Base-by-base conservation (phyloP, 2,329 filamentous ascomycete genomes). In the Beauveria pseudobassiana region DNA sequence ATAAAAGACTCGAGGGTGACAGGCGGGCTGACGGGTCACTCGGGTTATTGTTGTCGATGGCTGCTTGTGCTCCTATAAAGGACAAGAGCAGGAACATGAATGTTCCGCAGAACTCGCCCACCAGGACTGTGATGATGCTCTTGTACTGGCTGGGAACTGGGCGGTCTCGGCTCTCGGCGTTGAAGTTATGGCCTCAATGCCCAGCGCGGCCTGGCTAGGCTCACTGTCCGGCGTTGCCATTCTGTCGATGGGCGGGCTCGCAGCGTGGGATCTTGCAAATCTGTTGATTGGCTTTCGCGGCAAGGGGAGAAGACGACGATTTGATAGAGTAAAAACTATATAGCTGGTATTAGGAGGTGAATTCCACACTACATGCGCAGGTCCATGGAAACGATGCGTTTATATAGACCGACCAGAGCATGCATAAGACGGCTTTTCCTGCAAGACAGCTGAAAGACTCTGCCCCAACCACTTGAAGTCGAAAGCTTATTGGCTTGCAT, bases 21-120 rank as follows among this genome's bases (percentile, higher is more conserved):
- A 76, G 69, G 6, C 69, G 69, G 0, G 69, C 69, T 0, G 61
- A 56, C 2, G 71, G 66, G 20, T 73, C 61, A 1, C 50, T 42
- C 6, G 69, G 67, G 48, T 69, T 60, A 61, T 73, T 72, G 63
- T 71, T 70, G 61, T 70, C 59, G 59, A 76, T 64, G 45, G 74
- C 75, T 16, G 75, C 72, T 62, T 77, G 73, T 0, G 76, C 68
- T 30, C 76, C 75, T 20, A 75, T 71, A 62, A 75, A 78, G 42
- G 75, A 66, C 59, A 77, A 71, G 53, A 82, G 76, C 0, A 83
- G 73, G 68, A 82, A 83, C 69, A 82, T 74, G 64, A 82, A 82
- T 1, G 80, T 82, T 60, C 80, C 80, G 64, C 78, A 76, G 53
- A 83, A 80, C 70, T 82, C 80, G 62, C 77, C 79, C 24, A 80